Evolutionary conservation across 495 filamentous ascomycete genomes (phyloP).

Genomic region (Penicillium desertorum): DNA sequence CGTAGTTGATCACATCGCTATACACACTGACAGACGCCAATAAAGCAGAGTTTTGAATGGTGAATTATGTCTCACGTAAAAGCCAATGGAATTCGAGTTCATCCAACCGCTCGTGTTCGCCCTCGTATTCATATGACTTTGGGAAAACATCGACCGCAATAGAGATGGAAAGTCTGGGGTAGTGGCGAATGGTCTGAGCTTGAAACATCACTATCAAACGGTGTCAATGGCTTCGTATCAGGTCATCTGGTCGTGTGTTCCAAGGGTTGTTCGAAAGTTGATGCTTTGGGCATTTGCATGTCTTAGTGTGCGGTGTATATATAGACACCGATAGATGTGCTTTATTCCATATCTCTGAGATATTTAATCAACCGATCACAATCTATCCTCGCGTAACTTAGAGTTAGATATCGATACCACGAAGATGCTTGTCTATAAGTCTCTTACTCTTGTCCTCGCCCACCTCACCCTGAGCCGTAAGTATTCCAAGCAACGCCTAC

Average conservation of each 20-base stretch:
- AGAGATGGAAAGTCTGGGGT: conserved; percentile 3
- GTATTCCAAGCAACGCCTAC: neutral
- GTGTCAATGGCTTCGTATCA: conserved; percentile 21
- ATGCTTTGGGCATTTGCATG: neutral
- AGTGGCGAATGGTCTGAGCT: conserved; percentile 3
- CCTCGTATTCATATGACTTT: conserved; percentile 7
- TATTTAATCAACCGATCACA: neutral
- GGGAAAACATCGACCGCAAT: neutral
- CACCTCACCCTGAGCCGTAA: conserved; percentile 16
- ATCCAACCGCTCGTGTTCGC: conserved; percentile 1
- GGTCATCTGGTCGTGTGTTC: conserved; percentile 20
- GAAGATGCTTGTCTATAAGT: conserved; percentile 18
- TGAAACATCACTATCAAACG: neutral
- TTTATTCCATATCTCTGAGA: neutral
- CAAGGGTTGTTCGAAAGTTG: neutral
- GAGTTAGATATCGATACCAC: neutral
- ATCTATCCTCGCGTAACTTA: neutral
- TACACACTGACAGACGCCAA: neutral
- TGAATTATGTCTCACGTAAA: conserved; percentile 4
- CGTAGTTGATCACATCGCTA: neutral
- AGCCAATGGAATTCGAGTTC: conserved; percentile 1
- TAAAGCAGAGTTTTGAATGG: neutral
- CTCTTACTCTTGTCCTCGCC: conserved; percentile 6
- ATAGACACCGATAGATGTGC: neutral
- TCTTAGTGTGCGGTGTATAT: conserved; percentile 5